Conservation (phyloP, 805 yeast genomes). For the Danielozyma ontarioensis region DNA sequence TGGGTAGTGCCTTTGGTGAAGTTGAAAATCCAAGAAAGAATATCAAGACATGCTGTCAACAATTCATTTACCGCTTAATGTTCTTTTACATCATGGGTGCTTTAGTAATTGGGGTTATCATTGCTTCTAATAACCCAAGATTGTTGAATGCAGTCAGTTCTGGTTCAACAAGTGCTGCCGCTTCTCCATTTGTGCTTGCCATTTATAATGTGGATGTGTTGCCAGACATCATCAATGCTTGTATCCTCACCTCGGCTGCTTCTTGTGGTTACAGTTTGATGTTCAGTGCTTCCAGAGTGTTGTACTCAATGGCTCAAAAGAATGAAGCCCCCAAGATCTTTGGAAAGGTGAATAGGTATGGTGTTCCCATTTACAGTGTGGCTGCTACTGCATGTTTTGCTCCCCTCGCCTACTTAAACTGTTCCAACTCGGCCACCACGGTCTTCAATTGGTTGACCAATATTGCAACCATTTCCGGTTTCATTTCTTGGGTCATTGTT, state of each 20-base stretch:
- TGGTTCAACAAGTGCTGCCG: conserved; percentile 44
- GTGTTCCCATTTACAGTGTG: conserved; percentile 8
- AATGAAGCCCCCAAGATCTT: conserved; percentile 17
- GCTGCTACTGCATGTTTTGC: neutral
- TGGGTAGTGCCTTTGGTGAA: conserved; percentile 51
- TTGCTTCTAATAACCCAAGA: conserved; percentile 17
- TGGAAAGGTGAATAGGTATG: conserved; percentile 8
- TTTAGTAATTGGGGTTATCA: conserved; percentile 10
- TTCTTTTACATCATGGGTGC: conserved; percentile 13
- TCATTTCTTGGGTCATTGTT: conserved; percentile 2
- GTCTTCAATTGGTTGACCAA: conserved; percentile 5
- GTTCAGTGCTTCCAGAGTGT: conserved; percentile 1
- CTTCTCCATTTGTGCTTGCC: conserved; percentile 78
- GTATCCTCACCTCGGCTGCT: conserved; percentile 60
- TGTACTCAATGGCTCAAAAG: conserved; percentile 11
- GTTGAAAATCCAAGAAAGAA: conserved; percentile 53
- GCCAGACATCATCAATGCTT: conserved; percentile 76
- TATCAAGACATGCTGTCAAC: conserved; percentile 47
- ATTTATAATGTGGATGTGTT: conserved; percentile 65
- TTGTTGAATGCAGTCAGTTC: conserved; percentile 19
- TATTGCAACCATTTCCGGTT: conserved; percentile 3
- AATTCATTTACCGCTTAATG: conserved; percentile 8
- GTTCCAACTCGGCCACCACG: conserved; percentile 3
- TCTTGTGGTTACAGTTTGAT: conserved; percentile 14
- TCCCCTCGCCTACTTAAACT: conserved; percentile 2